Base-by-base conservation (phyloP, 495 filamentous ascomycete genomes). In the Lophiostoma macrostomum region DNA sequence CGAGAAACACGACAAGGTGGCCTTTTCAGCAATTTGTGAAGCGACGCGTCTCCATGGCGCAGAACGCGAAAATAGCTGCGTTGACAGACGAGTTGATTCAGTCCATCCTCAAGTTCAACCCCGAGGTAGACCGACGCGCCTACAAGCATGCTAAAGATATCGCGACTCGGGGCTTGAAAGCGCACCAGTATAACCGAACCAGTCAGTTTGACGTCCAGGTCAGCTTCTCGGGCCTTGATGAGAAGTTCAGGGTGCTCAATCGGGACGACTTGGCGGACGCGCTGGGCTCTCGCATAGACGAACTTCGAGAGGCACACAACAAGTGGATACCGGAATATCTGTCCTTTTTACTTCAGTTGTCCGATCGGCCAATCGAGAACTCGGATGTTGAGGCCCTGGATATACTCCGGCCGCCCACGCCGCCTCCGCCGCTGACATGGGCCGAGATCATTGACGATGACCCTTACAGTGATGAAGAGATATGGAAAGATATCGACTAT, bases 201-300 rank as follows among this genome's bases (percentile, higher is more conserved):
- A 93, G 96, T 71, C 91, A 94, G 61, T 98, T 96, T 65, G 88
- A 88, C 25, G 82, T 96, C 11, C 70, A 80, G 20, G 76, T 78
- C 14, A 82, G 79, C 28, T 76, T 95, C 4, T 79, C 84, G 19
- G 93, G 93, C 2, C 74, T 95, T 14, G 86, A 89, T 55, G 93
- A 98, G 69, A 91, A 91, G 60, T 95, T 95, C 66, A 78, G 80
- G 31, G 75, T 96, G 39, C 73, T 86, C 25, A 83, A 86, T 67
- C 78, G 82, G 50, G 90, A 96, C 65, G 79, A 82, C 13, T 68
- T 95, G 22, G 89, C 88, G n/a, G 82, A 89, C 56, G 88, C 86
- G 6, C 74, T 96, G 11, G 70, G 75, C 18, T 64, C 67, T 18
- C 83, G 89, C 19, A 68, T 91, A 20, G 70, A 76, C 10, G 79